Evolutionary conservation across 176 grass and related monocot genomes (phyloP).

Genomic region (Alloteropsis semialata): DNA sequence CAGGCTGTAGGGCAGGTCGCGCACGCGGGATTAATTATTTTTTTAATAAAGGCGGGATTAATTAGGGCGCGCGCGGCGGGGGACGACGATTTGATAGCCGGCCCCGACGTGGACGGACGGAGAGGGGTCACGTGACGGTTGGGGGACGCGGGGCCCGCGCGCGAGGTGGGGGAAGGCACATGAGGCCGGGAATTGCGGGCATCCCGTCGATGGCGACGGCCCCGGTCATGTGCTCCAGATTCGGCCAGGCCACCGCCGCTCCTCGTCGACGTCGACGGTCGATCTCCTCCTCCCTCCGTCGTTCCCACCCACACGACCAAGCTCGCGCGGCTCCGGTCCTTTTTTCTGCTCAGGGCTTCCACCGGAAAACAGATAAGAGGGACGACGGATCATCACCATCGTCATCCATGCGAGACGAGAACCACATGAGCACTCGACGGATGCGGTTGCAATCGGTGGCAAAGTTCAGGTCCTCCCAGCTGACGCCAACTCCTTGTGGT

Average conservation of each 20-base stretch:
- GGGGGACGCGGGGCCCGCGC: constrained; percentile 10
- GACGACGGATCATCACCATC: background rate
- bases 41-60: constrained; percentile 9
- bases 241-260: constrained; percentile 36
- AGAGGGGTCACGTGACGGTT: constrained; percentile 41
- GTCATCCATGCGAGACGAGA: background rate
- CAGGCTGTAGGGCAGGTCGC: too few relatives aligned
- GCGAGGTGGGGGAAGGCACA: constrained; percentile 21
- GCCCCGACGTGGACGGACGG: background rate
- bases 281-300: background rate
- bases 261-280: too few relatives aligned
- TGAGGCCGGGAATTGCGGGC: constrained; percentile 68
- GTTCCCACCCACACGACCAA: background rate
- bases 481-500: background rate
- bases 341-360: background rate
- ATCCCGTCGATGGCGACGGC: constrained; percentile 46
- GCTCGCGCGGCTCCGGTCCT: background rate
- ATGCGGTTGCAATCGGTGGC: background rate
- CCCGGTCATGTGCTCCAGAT: constrained; percentile 60
- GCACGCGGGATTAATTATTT: too few relatives aligned
- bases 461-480: background rate
- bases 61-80: background rate
- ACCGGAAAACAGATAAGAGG: background rate
- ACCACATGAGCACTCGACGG: rapidly evolving
- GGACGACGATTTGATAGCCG: background rate